Conservation (phyloP, 2,329 filamentous ascomycete species). For the Trichoderma sp. region DNA sequence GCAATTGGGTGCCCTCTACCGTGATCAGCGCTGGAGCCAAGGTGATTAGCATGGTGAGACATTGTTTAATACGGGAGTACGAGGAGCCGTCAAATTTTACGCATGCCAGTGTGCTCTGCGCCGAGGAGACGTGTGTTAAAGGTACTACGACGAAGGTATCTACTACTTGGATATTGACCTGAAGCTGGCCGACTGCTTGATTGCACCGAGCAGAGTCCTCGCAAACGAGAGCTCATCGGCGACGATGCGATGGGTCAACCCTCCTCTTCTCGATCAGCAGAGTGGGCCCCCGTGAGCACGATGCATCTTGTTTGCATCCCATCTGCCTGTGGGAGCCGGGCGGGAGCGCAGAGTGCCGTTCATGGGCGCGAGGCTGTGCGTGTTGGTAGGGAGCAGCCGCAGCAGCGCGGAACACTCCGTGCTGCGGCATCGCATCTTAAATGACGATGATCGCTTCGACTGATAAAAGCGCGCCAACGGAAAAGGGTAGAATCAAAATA, state of each 20-base stretch:
- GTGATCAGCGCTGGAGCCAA: constrained; percentile 27
- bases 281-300: neutral
- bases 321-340: constrained; percentile 2
- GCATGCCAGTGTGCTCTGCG: neutral
- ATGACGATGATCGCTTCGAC: constrained; percentile 11
- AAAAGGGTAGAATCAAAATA: neutral
- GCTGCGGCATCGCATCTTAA: constrained; percentile 3
- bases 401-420: neutral
- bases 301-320: neutral
- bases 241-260: neutral
- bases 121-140: neutral
- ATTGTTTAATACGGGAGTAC: constrained; percentile 23
- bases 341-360: constrained; percentile 12
- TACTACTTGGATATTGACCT: too few species aligned
- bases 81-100: neutral
- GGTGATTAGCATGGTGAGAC: constrained; percentile 26
- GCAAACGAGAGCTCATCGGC: too few species aligned
- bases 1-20: neutral
- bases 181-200: too few species aligned
- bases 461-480: neutral
- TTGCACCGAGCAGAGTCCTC: too few species aligned
- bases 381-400: too few species aligned
- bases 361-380: constrained; percentile 3
- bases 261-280: neutral
- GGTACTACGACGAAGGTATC: too few species aligned